Evolutionary conservation across 257 asterid genomes (phyloP).

Genomic region (Forsythia viridissima): DNA sequence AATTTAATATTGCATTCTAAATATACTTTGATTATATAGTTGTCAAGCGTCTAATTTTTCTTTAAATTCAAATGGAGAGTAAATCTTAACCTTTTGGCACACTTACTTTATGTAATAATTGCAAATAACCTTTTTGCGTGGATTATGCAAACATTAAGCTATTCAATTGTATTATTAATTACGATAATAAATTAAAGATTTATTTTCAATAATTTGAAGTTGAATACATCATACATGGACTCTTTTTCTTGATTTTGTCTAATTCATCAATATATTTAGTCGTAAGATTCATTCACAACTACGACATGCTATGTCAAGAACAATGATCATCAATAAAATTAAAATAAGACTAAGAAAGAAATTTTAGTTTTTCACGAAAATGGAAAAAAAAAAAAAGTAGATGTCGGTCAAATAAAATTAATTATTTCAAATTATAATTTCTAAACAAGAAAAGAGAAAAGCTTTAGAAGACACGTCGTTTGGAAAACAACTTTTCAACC

Average conservation of each 20-base stretch:
- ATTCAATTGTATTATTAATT: background rate
- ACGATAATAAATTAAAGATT: too few relatives aligned
- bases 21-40: background rate
- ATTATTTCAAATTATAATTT: too few relatives aligned
- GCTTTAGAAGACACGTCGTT: background rate
- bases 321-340: too few relatives aligned
- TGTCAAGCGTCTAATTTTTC: background rate
- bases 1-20: background rate
- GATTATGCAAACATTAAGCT: background rate
- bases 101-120: background rate
- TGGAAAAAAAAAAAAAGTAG: too few relatives aligned
- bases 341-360: too few relatives aligned
- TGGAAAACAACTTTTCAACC: background rate
- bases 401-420: too few relatives aligned
- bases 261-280: too few relatives aligned
- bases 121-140: background rate
- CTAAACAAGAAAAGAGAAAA: background rate
- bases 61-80: background rate
- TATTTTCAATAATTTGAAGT: too few relatives aligned
- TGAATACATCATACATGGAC: too few relatives aligned
- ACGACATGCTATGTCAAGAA: background rate
- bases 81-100: background rate
- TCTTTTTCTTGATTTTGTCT: too few relatives aligned
- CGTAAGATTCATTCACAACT: background rate
- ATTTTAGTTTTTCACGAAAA: too few relatives aligned